These are phyloP conservation scores for Penicillium robsamsonii DNA, from an alignment of 495 filamentous ascomycete species.

Conservation along the genomic window DNA sequence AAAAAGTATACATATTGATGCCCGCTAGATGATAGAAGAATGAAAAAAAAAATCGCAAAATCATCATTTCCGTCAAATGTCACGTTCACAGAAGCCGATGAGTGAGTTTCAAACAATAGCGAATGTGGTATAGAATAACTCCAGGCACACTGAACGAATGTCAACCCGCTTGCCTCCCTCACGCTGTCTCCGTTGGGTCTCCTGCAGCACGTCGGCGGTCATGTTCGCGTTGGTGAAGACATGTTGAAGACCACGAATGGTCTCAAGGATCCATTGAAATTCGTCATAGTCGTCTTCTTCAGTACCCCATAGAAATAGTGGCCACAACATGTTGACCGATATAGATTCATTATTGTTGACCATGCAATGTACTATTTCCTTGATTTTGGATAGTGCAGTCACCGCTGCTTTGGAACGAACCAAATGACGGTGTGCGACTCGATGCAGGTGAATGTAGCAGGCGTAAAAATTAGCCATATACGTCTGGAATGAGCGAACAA, in stretches of 20 bases:
- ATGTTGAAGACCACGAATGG: conserved; percentile 38
- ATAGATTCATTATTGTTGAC: background rate
- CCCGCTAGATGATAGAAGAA: background rate
- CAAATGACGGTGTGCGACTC: conserved; percentile 34
- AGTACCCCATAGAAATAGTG: conserved; percentile 42
- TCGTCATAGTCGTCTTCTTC: conserved; percentile 40
- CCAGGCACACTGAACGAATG: conserved; percentile 38
- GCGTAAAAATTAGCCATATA: conserved; percentile 43
- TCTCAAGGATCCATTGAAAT: conserved; percentile 36
- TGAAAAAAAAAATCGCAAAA: background rate
- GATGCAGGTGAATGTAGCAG: conserved; percentile 42
- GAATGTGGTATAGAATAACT: conserved; percentile 33
- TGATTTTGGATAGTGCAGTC: background rate
- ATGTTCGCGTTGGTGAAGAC: conserved; percentile 40
- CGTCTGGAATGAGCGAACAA: conserved; percentile 38
- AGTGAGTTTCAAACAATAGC: conserved; percentile 33
- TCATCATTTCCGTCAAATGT: background rate
- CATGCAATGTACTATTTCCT: conserved; percentile 2
- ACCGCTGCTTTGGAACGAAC: background rate
- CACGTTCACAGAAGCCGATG: background rate
- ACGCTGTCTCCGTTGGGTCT: conserved; percentile 42
- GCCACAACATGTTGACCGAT: conserved; percentile 41
- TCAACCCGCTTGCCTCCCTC: conserved; percentile 37
- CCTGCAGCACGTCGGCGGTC: conserved; percentile 39
- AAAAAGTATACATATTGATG: background rate